These are phyloP conservation scores for Paraglomus brasilianum DNA, from an alignment of 192 early-diverging fungal species.

Conservation along the genomic window DNA sequence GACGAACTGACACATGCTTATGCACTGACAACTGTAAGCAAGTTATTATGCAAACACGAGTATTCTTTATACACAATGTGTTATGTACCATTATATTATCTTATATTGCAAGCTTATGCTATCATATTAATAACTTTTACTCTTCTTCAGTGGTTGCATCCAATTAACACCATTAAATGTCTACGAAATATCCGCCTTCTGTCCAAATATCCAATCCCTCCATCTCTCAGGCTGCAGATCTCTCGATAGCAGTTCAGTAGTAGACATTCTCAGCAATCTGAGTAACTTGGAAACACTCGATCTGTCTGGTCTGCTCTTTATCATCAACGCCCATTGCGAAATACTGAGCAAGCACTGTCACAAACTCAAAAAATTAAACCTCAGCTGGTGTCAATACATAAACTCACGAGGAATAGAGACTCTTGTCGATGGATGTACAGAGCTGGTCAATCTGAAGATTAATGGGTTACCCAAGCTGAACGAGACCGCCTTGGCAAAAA, in stretches of 20 bases:
- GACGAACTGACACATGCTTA: not conserved
- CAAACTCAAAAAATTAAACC: constrained; percentile 9
- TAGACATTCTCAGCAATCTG: not conserved
- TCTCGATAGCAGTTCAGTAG: not conserved
- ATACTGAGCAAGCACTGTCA: constrained; percentile 2
- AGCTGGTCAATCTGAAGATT: constrained; percentile 6
- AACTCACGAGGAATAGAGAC: not conserved
- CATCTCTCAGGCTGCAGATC: constrained; percentile 36
- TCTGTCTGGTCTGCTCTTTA: not conserved
- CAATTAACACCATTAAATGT: constrained; percentile 37
- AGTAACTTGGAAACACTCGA: constrained; percentile 1
- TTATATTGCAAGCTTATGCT: constrained; percentile 1
- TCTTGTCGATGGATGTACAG: not conserved
- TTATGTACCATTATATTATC: constrained; percentile 5
- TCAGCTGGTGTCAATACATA: constrained; percentile 15
- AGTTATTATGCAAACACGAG: too few relatives aligned
- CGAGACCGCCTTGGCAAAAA: not conserved
- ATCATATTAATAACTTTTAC: constrained; percentile 4
- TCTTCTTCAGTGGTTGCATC: constrained; percentile 42
- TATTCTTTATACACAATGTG: too few relatives aligned
- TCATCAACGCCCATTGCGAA: not conserved
- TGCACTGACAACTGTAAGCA: too few relatives aligned
- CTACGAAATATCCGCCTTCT: constrained; percentile 34
- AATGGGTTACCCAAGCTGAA: not conserved
- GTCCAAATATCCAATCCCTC: constrained; percentile 41